Evolutionary conservation across 1,284 basidiomycete genomes (phyloP).

Genomic region (Rhodotorula sp.): DNA sequence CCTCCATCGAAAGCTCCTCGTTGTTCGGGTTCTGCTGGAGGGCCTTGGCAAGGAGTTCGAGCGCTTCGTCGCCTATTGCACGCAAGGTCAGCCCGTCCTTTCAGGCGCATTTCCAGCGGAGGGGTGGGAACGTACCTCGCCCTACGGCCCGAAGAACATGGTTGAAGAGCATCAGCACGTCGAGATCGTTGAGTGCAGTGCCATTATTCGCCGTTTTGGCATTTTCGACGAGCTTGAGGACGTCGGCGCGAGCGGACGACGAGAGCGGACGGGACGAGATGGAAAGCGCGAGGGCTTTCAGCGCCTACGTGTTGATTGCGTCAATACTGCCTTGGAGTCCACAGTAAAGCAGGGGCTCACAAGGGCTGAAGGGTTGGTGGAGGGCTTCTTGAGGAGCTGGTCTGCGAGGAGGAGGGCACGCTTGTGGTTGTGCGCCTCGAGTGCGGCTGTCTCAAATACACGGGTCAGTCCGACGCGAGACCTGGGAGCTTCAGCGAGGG

Average conservation of each 20-base stretch:
- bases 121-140: slow-evolving; percentile 60
- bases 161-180: slow-evolving; percentile 28
- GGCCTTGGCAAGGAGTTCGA: slow-evolving; percentile 48
- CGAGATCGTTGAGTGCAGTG: slow-evolving; percentile 65
- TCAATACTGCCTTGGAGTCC: background rate
- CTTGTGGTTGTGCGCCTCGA: slow-evolving; percentile 81
- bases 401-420: slow-evolving; percentile 78
- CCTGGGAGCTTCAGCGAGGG: accelerated
- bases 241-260: slow-evolving; percentile 62
- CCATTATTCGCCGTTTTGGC: slow-evolving; percentile 65
- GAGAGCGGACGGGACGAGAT: slow-evolving; percentile 71
- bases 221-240: slow-evolving; percentile 58
- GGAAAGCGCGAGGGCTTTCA: slow-evolving; percentile 79
- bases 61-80: slow-evolving; percentile 43
- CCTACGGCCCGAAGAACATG: slow-evolving; percentile 70
- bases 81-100: background rate
- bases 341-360: slow-evolving; percentile 52
- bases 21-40: slow-evolving; percentile 66
- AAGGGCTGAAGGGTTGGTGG: slow-evolving; percentile 70
- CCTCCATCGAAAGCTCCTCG: slow-evolving; percentile 76
- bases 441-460: slow-evolving; percentile 61
- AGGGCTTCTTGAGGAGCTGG: slow-evolving; percentile 77
- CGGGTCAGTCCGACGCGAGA: background rate
- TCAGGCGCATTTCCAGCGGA: background rate
- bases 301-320: slow-evolving; percentile 57